A percentile compares a stretch with the other conserved stretches of the same genome.
phyloP scores from a whole-genome alignment of 148 eudicot species.

The Vaccinium darrowii region DNA sequence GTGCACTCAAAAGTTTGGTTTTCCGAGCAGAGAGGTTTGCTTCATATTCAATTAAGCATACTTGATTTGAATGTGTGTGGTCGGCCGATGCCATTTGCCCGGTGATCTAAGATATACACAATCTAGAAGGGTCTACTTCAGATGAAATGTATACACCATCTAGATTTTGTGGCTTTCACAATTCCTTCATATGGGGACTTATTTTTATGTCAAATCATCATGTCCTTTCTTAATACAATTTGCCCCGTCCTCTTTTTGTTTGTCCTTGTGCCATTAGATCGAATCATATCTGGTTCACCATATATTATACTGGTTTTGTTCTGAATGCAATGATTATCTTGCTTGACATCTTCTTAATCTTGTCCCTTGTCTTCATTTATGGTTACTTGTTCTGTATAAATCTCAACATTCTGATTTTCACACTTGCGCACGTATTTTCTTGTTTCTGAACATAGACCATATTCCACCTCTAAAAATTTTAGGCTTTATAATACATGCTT shows the following conservation, averaged over 20 bases:
- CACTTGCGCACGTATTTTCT: not conserved
- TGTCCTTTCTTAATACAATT: not conserved
- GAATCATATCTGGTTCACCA: not conserved
- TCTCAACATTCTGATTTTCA: not conserved
- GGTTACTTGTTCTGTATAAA: not conserved
- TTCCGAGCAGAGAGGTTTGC: slow-evolving; percentile 89
- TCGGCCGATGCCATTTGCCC: not conserved
- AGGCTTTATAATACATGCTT: not conserved
- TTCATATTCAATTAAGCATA: not conserved
- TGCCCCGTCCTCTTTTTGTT: not conserved
- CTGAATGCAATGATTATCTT: not conserved
- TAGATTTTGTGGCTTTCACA: not conserved
- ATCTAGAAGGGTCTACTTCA: not conserved
- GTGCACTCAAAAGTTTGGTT: slow-evolving; percentile 57
- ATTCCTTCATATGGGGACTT: not conserved
- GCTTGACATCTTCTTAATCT: not conserved
- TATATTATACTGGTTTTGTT: not conserved
- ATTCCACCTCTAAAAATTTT: not conserved
- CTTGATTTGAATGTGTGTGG: not conserved
- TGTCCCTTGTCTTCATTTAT: not conserved
- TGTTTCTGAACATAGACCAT: not conserved
- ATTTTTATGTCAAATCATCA: not conserved
- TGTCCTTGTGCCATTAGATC: not conserved
- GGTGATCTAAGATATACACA: not conserved
- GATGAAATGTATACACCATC: not conserved